Evolutionary conservation across 768 basidiomycete genomes (phyloP).

Genomic region (Botryobasidium botryosum): DNA sequence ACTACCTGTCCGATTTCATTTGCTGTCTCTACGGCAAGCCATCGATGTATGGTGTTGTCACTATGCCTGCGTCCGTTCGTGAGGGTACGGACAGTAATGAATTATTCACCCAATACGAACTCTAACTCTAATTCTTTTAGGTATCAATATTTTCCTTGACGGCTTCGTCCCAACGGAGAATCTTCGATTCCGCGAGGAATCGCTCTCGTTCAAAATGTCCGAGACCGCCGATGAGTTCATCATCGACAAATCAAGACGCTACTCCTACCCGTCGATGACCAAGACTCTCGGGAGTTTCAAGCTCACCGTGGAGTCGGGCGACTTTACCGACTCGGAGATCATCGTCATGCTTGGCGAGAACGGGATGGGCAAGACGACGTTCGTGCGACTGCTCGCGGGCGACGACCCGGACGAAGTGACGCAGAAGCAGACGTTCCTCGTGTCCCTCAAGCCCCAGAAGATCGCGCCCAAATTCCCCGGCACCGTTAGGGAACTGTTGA

Average conservation of each 20-base stretch:
- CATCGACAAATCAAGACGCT: constrained; percentile 73
- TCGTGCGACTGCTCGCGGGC: constrained; percentile 87
- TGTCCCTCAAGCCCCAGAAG: constrained; percentile 97
- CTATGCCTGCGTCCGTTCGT: constrained; percentile 94
- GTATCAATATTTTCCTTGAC: constrained; percentile 99
- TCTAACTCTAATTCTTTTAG: constrained; percentile 23
- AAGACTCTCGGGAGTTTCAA: constrained; percentile 95
- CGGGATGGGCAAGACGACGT: constrained; percentile 97
- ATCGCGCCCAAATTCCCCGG: constrained; percentile 97
- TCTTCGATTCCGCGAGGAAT: constrained; percentile 91
- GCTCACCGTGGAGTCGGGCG: constrained; percentile 74
- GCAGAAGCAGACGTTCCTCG: constrained; percentile 62
- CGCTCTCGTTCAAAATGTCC: constrained; percentile 91
- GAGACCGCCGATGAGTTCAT: constrained; percentile 88
- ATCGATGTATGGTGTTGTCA: constrained; percentile 95
- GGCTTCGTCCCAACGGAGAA: constrained; percentile 99
- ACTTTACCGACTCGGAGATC: constrained; percentile 98
- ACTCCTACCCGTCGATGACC: constrained; percentile 88
- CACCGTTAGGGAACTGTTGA: constrained; percentile 82
- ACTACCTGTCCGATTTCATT: constrained; percentile 96
- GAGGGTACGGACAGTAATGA: constrained; percentile 45
- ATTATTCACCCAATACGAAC: neutral
- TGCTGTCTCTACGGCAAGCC: constrained; percentile 97
- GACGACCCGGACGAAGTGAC: constrained; percentile 76
- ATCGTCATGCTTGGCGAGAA: constrained; percentile 99